Evolutionary conservation across 2,329 filamentous ascomycete species (phyloP).

Genomic region (Phoma sp.): DNA sequence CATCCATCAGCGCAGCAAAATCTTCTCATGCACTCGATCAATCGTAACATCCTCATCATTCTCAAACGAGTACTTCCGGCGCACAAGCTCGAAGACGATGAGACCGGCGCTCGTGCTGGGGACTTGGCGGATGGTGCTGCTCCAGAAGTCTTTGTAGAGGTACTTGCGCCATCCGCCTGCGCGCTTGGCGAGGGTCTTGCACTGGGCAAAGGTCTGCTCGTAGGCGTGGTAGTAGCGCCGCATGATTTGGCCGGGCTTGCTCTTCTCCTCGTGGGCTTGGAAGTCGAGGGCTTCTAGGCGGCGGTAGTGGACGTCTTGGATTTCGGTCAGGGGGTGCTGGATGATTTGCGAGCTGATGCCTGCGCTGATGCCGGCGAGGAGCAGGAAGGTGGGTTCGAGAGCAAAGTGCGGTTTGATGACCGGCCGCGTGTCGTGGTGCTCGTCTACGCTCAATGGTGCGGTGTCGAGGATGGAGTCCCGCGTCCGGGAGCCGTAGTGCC

Average conservation of each 20-base stretch:
- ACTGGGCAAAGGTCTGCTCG: slow-evolving; percentile 70
- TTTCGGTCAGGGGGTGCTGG: slow-evolving; percentile 73
- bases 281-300: slow-evolving; percentile 75
- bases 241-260: slow-evolving; percentile 50
- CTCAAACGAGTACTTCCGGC: slow-evolving; percentile 75
- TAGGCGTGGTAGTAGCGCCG: slow-evolving; percentile 75
- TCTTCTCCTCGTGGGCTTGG: slow-evolving; percentile 52
- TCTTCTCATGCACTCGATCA: slow-evolving; percentile 68
- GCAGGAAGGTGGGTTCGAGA: slow-evolving; percentile 75
- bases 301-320: slow-evolving; percentile 77
- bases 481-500: slow-evolving; percentile 65
- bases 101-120: slow-evolving; percentile 79
- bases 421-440: slow-evolving; percentile 42
- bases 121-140: slow-evolving; percentile 75
- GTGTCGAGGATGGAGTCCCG: slow-evolving; percentile 33
- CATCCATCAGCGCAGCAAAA: not conserved
- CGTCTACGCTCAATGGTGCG: slow-evolving; percentile 4
- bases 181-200: slow-evolving; percentile 64
- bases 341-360: slow-evolving; percentile 73
- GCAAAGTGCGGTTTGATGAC: slow-evolving; percentile 77
- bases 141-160: slow-evolving; percentile 76
- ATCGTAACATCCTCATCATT: slow-evolving; percentile 56
- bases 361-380: slow-evolving; percentile 72
- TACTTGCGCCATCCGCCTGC: slow-evolving; percentile 66
- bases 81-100: slow-evolving; percentile 79